Base-by-base conservation (phyloP, 345 rosid species). In the Salix viminalis region DNA sequence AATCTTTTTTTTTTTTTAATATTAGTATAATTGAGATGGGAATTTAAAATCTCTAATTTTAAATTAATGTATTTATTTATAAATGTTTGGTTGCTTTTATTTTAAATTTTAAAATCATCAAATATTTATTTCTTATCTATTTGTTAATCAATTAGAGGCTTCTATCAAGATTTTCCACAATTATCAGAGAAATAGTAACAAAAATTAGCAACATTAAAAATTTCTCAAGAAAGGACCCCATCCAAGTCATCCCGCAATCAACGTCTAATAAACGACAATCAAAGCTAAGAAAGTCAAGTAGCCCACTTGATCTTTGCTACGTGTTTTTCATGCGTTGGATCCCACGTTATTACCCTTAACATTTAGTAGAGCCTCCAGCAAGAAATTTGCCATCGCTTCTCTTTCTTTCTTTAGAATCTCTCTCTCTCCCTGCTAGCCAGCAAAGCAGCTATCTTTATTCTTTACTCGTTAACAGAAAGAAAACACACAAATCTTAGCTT, bases 311-410 rank as follows among this genome's bases (percentile, higher is more conserved):
- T 80, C 36, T 0, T 2, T 18, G 60, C 81, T 85, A 83, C 85
- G 81, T 81, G 76, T 66, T 66, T 1, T 7, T 1, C 2, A 26
- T 83, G 84, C 21, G 86, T 48, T 83, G 86, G 83, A 84, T 86
- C 77, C 79, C 79, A 86, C 72, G 73, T 69, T 28, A 41, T 24
- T n/a, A 1, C 62, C 13, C 26, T 10, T 56, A 56, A 7, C 46
- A 41, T 23, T 8, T 19, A 54, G 61, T 1, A 21, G 37, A 36
- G 61, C 12, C n/a, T 54, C 26, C 62, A 9, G 9, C 62, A 56
- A 56, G 10, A 8, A 36, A 36, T 36, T 36, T 36, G 62, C 28
- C 4, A 56, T 46, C 21, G 23, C 28, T 56, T 56, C 62, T 56
- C 7, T 36, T 36, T 36, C 37, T 36, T n/a, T n/a, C 62, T 8